These are phyloP conservation scores for Paraurostyla sp. DNA, from an alignment of 73 alveolate species.

Conservation along the genomic window DNA sequence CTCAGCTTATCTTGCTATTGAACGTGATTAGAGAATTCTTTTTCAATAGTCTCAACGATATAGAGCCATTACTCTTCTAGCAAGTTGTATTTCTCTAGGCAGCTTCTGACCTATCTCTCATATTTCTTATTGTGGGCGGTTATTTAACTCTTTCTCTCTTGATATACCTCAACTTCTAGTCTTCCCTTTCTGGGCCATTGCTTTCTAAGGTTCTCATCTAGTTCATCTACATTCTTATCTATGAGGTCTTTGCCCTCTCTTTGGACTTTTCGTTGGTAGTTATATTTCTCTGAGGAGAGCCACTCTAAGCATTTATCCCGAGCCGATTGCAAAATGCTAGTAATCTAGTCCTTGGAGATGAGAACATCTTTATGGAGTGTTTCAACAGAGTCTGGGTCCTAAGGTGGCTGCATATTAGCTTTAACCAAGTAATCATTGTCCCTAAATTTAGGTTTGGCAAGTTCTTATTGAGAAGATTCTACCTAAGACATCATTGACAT, in stretches of 20 bases:
- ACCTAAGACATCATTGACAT: background rate
- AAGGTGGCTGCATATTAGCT: conserved; percentile 64
- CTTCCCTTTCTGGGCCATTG: conserved; percentile 97
- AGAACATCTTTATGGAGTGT: conserved; percentile 81
- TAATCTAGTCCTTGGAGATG: conserved; percentile 72
- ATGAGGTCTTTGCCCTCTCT: conserved; percentile 81
- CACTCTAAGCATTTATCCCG: conserved; percentile 77
- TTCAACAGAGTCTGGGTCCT: conserved; percentile 74
- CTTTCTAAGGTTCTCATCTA: conserved; percentile 92
- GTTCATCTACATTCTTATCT: conserved; percentile 87
- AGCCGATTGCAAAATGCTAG: conserved; percentile 66
- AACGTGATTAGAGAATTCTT: conserved; percentile 77
- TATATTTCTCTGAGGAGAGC: conserved; percentile 63
- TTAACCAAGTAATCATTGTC: conserved; percentile 41
- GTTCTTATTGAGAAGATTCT: too few relatives aligned
- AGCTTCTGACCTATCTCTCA: conserved; percentile 86
- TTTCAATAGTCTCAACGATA: conserved; percentile 75
- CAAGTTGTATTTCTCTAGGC: conserved; percentile 78
- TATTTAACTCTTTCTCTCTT: conserved; percentile 87
- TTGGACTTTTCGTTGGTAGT: conserved; percentile 72
- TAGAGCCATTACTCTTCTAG: conserved; percentile 81
- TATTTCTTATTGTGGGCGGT: conserved; percentile 89
- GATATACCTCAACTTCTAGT: conserved; percentile 95
- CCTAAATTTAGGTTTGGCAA: background rate
- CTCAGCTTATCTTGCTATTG: conserved; percentile 84